Conservation (phyloP, 768 basidiomycete genomes). For the Chalciporus piperatus region DNA sequence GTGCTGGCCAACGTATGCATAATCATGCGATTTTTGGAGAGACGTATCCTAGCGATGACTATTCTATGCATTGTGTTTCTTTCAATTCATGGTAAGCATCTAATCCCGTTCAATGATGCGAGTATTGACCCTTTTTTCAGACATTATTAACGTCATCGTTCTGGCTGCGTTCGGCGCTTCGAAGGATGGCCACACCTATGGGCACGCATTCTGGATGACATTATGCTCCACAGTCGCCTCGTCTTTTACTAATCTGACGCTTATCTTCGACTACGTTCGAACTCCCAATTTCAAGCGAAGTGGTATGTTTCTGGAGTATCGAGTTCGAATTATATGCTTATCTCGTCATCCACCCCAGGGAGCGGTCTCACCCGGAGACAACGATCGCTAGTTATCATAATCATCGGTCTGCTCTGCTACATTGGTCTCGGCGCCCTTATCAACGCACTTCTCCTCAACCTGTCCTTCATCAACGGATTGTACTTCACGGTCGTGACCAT, state of each 20-base stretch:
- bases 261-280: slow-evolving; percentile 57
- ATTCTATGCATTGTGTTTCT: slow-evolving; percentile 61
- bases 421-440: slow-evolving; percentile 69
- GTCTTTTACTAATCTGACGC: slow-evolving; percentile 60
- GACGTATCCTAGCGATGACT: slow-evolving; percentile 58
- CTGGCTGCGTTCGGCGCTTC: slow-evolving; percentile 61
- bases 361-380: slow-evolving; percentile 82
- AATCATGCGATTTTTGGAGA: slow-evolving; percentile 71
- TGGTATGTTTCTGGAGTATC: slow-evolving; percentile 39
- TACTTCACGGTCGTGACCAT: slow-evolving; percentile 76
- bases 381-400: slow-evolving; percentile 72
- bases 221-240: slow-evolving; percentile 72
- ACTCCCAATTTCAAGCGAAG: slow-evolving; percentile 63
- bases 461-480: slow-evolving; percentile 69
- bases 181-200: slow-evolving; percentile 68
- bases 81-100: slow-evolving; percentile 61
- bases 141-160: slow-evolving; percentile 62
- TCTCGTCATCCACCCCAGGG: slow-evolving; percentile 38
- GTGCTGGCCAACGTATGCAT: slow-evolving; percentile 67
- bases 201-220: slow-evolving; percentile 72
- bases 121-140: slow-evolving; percentile 33
- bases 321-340: neutral
- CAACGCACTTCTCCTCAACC: slow-evolving; percentile 46
- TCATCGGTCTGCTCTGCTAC: slow-evolving; percentile 71
- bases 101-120: neutral